phyloP scores from a whole-genome alignment of 495 filamentous ascomycete species.

The Rostrohypoxylon terebratum region DNA sequence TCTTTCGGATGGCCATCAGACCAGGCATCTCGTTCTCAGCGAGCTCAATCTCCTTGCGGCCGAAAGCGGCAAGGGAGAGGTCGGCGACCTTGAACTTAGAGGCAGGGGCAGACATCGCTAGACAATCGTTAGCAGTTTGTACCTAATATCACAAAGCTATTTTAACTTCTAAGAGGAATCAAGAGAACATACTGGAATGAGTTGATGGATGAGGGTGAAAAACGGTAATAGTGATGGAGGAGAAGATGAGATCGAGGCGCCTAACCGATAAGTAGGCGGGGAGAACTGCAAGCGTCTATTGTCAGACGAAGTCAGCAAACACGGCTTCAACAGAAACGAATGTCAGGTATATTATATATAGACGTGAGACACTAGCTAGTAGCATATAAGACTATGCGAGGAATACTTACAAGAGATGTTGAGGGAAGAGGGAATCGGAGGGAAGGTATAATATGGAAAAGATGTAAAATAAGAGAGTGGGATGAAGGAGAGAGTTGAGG shows the following conservation, averaged over 20 bases:
- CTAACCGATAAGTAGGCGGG: slow-evolving; percentile 25
- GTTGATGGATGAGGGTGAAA: slow-evolving; percentile 20
- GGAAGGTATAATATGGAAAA: not conserved
- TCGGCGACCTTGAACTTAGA: slow-evolving; percentile 98
- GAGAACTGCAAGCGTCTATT: slow-evolving; percentile 19
- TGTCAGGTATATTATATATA: not conserved
- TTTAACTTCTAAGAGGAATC: not conserved
- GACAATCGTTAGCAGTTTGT: slow-evolving; percentile 22
- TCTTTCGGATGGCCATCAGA: slow-evolving; percentile 92
- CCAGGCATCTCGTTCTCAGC: slow-evolving; percentile 99
- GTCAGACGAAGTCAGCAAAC: slow-evolving; percentile 21
- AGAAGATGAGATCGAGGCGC: slow-evolving; percentile 11
- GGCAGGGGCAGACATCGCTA: slow-evolving; percentile 79
- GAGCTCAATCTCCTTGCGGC: slow-evolving; percentile 98
- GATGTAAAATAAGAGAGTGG: not conserved
- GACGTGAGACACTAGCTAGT: not conserved
- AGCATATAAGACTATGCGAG: too few relatives aligned
- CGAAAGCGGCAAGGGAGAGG: slow-evolving; percentile 96
- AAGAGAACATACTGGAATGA: slow-evolving; percentile 25
- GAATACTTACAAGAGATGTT: slow-evolving; percentile 20
- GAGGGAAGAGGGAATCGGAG: slow-evolving; percentile 19
- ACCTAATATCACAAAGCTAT: not conserved
- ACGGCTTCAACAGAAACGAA: not conserved
- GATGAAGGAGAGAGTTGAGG: slow-evolving; percentile 8
- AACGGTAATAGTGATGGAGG: slow-evolving; percentile 33